Percentiles rank a stretch among this genome's conserved stretches.
Conservation (phyloP, 2,329 filamentous ascomycete species). For the Knufia fluminis region DNA sequence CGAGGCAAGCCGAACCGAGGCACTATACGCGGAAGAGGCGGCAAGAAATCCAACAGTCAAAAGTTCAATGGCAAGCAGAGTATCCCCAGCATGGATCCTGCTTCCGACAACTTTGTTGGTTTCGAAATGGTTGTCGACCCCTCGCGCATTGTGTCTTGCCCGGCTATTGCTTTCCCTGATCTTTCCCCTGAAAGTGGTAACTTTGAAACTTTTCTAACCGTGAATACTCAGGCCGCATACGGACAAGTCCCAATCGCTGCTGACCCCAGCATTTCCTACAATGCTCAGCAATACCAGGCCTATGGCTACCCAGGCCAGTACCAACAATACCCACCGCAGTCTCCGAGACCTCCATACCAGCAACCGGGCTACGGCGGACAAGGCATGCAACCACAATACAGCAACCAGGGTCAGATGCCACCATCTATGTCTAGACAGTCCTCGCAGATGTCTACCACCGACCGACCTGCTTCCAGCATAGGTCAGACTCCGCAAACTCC, state of each 20-base stretch:
- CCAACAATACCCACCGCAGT: conserved; percentile 36
- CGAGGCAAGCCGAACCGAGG: conserved; percentile 28
- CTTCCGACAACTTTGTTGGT: conserved; percentile 22
- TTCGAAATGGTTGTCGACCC: conserved; percentile 18
- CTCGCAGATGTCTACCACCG: conserved; percentile 63
- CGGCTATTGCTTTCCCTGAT: conserved; percentile 40
- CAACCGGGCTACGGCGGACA: conserved; percentile 40
- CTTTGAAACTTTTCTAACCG: conserved; percentile 55
- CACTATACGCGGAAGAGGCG: conserved; percentile 21
- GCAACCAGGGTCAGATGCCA: conserved; percentile 35
- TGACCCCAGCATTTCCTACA: conserved; percentile 23
- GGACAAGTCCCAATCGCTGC: conserved; percentile 18
- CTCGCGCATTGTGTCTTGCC: conserved; percentile 20
- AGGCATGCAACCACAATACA: conserved; percentile 46
- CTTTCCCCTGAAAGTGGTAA: conserved; percentile 60
- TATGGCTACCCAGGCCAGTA: conserved; percentile 21
- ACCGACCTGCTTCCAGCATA: conserved; percentile 52
- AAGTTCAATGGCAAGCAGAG: conserved; percentile 23
- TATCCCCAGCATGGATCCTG: conserved; percentile 23
- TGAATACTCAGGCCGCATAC: conserved; percentile 41
- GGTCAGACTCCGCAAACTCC: conserved; percentile 46
- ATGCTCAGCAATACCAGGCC: conserved; percentile 16
- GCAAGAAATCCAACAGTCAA: conserved; percentile 11
- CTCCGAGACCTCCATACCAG: conserved; percentile 39
- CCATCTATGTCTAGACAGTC: conserved; percentile 71